A percentile compares a stretch with the other conserved stretches of the same genome.
These are phyloP conservation scores for Quercus aquifolioides DNA, from an alignment of 306 rosid species.

Conservation along the genomic window DNA sequence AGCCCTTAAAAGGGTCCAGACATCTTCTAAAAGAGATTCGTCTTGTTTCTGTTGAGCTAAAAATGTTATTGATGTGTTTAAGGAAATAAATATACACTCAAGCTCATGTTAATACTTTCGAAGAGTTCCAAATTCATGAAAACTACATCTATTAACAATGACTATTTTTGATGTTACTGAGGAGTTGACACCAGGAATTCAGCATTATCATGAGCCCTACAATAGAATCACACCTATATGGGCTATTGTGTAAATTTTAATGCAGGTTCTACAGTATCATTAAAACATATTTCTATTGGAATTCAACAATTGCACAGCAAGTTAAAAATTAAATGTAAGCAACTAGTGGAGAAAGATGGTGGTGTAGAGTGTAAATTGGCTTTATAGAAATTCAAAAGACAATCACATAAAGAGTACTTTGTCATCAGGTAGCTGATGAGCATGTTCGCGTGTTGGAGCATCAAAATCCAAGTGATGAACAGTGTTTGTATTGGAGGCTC, in stretches of 20 bases:
- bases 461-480: conserved; percentile 95
- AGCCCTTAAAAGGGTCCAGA: conserved; percentile 93
- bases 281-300: neutral
- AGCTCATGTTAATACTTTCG: neutral
- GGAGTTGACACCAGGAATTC: conserved; percentile 2
- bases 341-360: conserved; percentile 7
- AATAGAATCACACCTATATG: neutral
- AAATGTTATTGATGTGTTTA: conserved; percentile 3
- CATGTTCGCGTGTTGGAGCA: conserved; percentile 97
- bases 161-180: no score
- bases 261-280: conserved; percentile 3
- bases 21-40: conserved; percentile 93
- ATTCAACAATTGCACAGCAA: conserved; percentile 1
- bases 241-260: neutral
- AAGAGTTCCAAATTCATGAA: neutral
- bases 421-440: conserved; percentile 83
- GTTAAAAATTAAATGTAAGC: conserved; percentile 8
- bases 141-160: neutral
- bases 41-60: conserved; percentile 75
- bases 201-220: conserved; percentile 8
- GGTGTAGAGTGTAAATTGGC: conserved; percentile 2
- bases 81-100: neutral
- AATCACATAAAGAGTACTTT: conserved; percentile 42
- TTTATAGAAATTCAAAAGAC: conserved; percentile 14
- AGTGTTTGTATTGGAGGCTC: conserved; percentile 48